Evolutionary conservation across 805 yeast species (phyloP).

Genomic region (Suhomyces emberorum): DNA sequence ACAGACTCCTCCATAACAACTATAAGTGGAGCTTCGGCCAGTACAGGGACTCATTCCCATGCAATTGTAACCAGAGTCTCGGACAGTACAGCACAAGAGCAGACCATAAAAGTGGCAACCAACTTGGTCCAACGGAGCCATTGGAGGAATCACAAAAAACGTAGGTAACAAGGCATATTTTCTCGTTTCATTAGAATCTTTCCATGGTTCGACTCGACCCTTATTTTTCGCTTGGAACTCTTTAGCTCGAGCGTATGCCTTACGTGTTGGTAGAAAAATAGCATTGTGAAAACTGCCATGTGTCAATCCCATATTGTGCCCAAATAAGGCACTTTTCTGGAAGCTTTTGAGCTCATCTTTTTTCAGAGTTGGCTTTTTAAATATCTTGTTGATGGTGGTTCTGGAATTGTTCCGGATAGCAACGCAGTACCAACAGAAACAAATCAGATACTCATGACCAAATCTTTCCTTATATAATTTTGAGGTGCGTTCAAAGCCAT

Average conservation of each 20-base stretch:
- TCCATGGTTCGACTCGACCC: no score
- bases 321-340: conserved; percentile 3
- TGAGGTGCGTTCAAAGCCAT: conserved; percentile 16
- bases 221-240: conserved; percentile 3
- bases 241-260: conserved; percentile 4
- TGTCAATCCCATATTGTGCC: conserved; percentile 8
- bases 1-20: not conserved
- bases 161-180: no score
- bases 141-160: no score
- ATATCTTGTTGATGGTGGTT: no score
- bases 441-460: conserved; percentile 16
- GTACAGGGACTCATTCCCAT: no score
- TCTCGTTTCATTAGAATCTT: no score
- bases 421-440: conserved; percentile 18
- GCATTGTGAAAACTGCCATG: conserved; percentile 15
- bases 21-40: no score
- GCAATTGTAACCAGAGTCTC: no score
- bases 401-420: conserved; percentile 3
- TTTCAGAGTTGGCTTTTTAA: conserved; percentile 1
- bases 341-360: not conserved
- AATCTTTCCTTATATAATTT: conserved; percentile 11
- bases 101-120: no score
- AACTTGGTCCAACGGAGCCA: no score
- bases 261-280: conserved; percentile 5
- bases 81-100: no score